These are phyloP conservation scores for Lanmaoa pseudosensibilis DNA, from an alignment of 768 basidiomycete species.

Conservation along the genomic window DNA sequence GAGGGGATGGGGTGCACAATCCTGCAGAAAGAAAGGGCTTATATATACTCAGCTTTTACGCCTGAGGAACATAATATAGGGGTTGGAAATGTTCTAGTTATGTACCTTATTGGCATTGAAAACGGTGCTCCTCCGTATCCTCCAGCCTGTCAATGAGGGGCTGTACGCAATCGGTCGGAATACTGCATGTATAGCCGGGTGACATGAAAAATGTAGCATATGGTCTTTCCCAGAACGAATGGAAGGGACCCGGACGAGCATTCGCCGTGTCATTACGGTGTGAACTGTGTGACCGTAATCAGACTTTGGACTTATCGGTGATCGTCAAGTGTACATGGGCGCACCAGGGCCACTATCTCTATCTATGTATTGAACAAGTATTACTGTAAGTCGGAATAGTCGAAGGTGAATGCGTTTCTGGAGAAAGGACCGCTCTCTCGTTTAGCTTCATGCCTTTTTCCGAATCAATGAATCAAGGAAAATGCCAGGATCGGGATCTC, in stretches of 20 bases:
- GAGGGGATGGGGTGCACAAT: not conserved
- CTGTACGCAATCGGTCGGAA: no score
- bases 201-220: no score
- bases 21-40: not conserved
- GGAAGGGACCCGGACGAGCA: not conserved
- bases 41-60: not conserved
- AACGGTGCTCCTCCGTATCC: no score
- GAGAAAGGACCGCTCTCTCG: not conserved
- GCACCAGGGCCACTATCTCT: not conserved
- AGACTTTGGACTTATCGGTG: not conserved
- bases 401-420: not conserved
- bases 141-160: no score
- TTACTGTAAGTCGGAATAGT: not conserved
- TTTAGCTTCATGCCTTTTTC: constrained; percentile 5
- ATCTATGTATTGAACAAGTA: not conserved
- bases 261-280: not conserved
- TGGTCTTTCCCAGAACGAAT: not conserved
- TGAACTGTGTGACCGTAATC: not conserved
- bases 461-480: not conserved
- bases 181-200: no score
- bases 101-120: no score
- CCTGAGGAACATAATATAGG: no score
- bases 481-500: constrained; percentile 14
- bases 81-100: no score
- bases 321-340: not conserved